phyloP scores from a whole-genome alignment of 371 early-diverging fungal species.

The Apophysomyces trapeziformis region DNA sequence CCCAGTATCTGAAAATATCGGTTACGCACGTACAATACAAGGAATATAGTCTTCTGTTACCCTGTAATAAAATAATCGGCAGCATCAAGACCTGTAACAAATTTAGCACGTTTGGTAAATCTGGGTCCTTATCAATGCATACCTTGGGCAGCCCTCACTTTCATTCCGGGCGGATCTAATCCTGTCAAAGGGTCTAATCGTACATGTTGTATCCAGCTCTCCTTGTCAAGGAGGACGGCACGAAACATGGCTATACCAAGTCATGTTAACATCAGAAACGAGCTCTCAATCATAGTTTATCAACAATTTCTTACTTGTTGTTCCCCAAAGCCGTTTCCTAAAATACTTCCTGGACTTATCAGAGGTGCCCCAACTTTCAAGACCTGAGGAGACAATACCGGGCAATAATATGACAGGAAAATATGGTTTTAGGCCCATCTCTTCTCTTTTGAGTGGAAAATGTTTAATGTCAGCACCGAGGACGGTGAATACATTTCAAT shows the following conservation, averaged over 20 bases:
- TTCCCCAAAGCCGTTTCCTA: slow-evolving; percentile 94
- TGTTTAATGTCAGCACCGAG: not conserved
- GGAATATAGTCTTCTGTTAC: slow-evolving; percentile 25
- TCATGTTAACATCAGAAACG: not conserved
- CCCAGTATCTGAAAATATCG: slow-evolving; percentile 73
- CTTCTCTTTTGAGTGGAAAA: slow-evolving; percentile 31
- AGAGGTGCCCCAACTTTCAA: slow-evolving; percentile 90
- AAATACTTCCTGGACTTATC: slow-evolving; percentile 81
- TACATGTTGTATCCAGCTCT: slow-evolving; percentile 86
- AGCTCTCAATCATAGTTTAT: not conserved
- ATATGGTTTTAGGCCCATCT: slow-evolving; percentile 48
- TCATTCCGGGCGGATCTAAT: slow-evolving; percentile 83
- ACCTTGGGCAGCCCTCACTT: slow-evolving; percentile 88
- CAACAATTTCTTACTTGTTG: slow-evolving; percentile 56
- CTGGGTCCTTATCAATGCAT: not conserved
- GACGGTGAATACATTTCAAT: slow-evolving; percentile 28
- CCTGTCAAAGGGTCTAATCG: slow-evolving; percentile 85
- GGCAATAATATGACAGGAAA: slow-evolving; percentile 89
- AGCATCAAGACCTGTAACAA: slow-evolving; percentile 75
- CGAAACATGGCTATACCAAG: slow-evolving; percentile 73
- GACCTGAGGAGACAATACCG: slow-evolving; percentile 88
- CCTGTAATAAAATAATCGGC: slow-evolving; percentile 95
- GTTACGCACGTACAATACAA: not conserved
- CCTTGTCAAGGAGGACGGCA: slow-evolving; percentile 82
- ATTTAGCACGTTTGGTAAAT: not conserved